A percentile compares a stretch with the other conserved stretches of the same genome.
These are phyloP conservation scores for Suzukiozyma palmioleophila DNA, from an alignment of 1,139 yeast genomes.

Conservation along the genomic window DNA sequence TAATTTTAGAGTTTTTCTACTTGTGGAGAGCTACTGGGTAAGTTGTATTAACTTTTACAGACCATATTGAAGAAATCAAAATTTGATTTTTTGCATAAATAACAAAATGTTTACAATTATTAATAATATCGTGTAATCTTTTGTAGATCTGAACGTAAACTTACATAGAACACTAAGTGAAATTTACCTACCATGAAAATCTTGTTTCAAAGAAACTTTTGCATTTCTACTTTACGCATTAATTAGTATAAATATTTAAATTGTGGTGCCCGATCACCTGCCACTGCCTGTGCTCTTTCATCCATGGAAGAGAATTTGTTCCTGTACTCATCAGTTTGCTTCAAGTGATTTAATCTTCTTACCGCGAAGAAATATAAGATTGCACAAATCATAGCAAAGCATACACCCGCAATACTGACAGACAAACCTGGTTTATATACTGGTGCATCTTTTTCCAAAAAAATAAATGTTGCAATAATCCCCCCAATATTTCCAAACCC, in stretches of 20 bases:
- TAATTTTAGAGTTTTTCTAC: no score
- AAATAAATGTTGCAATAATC: constrained; percentile 64
- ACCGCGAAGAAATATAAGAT: constrained; percentile 40
- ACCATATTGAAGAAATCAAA: no score
- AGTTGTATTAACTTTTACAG: no score
- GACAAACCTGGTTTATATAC: constrained; percentile 53
- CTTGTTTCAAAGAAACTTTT: no score
- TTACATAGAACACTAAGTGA: no score
- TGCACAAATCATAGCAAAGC: constrained; percentile 45
- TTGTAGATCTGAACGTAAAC: no score
- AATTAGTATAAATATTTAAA: constrained; percentile 39
- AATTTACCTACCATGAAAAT: no score
- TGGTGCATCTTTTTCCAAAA: constrained; percentile 56
- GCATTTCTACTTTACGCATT: no score
- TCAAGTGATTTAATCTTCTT: constrained; percentile 38
- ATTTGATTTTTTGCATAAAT: no score
- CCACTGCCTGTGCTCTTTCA: constrained; percentile 45
- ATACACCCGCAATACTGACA: constrained; percentile 49
- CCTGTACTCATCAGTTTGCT: constrained; percentile 30
- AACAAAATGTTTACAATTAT: no score
- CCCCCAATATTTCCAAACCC: constrained; percentile 87
- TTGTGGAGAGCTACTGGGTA: no score
- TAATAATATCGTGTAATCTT: no score
- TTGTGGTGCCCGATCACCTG: constrained; percentile 66
- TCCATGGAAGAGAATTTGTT: constrained; percentile 41